phyloP scores from a whole-genome alignment of 2,329 filamentous ascomycete genomes.

The Botrytis pseudocinerea region DNA sequence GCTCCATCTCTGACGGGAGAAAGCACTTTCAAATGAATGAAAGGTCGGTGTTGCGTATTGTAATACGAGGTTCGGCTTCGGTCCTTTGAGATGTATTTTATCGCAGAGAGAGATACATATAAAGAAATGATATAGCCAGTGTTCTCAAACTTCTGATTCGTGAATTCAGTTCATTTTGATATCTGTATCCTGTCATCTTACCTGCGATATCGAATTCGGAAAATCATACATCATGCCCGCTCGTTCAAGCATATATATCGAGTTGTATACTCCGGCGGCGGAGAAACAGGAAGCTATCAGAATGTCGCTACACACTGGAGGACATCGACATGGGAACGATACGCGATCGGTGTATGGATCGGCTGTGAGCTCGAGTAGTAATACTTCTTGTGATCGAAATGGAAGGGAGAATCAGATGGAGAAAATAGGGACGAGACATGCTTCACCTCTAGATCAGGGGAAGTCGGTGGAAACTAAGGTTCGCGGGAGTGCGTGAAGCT shows the following conservation, averaged over 20 bases:
- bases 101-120: background rate
- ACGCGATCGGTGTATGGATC: background rate
- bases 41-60: background rate
- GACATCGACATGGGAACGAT: constrained; percentile 5
- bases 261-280: constrained; percentile 20
- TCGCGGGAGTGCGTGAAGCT: background rate
- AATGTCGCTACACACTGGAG: constrained; percentile 20
- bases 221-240: constrained; percentile 10
- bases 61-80: constrained; percentile 8
- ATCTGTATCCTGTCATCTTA: background rate
- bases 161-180: background rate
- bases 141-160: background rate
- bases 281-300: constrained; percentile 17
- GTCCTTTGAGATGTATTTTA: background rate
- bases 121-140: background rate
- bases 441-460: background rate
- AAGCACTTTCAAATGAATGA: background rate
- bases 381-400: background rate
- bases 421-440: background rate
- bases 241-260: constrained; percentile 21
- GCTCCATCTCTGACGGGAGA: constrained; percentile 19
- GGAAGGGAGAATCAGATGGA: background rate
- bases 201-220: background rate
- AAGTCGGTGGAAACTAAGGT: background rate
- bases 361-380: background rate